Conservation (phyloP, 2,329 filamentous ascomycete species). For the Monilinia polystroma region DNA sequence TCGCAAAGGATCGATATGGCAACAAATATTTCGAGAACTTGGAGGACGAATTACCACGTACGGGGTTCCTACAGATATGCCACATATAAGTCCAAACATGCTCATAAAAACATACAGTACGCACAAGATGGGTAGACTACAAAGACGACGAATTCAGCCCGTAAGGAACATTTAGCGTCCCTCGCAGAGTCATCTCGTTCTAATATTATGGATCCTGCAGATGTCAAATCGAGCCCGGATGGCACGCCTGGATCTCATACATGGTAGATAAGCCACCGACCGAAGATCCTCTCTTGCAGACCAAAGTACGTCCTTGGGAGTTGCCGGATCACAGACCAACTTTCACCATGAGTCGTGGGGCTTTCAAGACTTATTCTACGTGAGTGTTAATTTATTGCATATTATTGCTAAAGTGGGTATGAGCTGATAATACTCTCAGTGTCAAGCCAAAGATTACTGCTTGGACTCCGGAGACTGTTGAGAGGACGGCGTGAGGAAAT, state of each 20-base stretch:
- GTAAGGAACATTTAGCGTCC: constrained; percentile 46
- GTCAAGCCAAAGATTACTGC: constrained; percentile 53
- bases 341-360: constrained; percentile 70
- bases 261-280: constrained; percentile 82
- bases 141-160: constrained; percentile 81
- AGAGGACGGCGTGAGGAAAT: constrained; percentile 30
- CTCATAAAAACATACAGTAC: constrained; percentile 55
- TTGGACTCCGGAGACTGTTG: constrained; percentile 50
- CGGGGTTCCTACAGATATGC: constrained; percentile 39
- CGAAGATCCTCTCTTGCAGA: constrained; percentile 69
- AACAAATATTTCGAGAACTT: constrained; percentile 98
- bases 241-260: constrained; percentile 98
- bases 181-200: neutral
- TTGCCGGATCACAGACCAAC: constrained; percentile 68
- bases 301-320: constrained; percentile 73
- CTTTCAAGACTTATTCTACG: constrained; percentile 95
- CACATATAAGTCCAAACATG: constrained; percentile 5
- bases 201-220: constrained; percentile 42
- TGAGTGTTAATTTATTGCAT: constrained; percentile 51
- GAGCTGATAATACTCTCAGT: constrained; percentile 40
- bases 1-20: constrained; percentile 84
- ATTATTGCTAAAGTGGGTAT: constrained; percentile 6
- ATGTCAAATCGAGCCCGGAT: constrained; percentile 88
- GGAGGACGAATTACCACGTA: constrained; percentile 84
- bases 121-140: constrained; percentile 97